Percentiles rank a stretch among this genome's conserved stretches.
phyloP scores from a whole-genome alignment of 1,284 basidiomycete genomes.

The Sanghuangporus weigelae region DNA sequence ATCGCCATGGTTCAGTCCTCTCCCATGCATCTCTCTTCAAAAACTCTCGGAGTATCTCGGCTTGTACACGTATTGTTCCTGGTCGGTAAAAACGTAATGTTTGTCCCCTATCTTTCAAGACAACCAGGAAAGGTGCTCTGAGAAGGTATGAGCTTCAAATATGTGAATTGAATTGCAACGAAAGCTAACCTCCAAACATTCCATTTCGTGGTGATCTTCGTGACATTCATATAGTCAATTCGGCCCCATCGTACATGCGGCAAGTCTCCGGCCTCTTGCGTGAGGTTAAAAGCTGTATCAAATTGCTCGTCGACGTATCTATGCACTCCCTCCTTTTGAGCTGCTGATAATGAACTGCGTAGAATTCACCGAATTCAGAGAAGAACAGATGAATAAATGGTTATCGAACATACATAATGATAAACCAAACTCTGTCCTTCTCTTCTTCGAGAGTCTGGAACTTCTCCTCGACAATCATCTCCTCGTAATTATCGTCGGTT shows the following conservation, averaged over 20 bases:
- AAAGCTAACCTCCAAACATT: constrained; percentile 60
- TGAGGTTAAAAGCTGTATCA: constrained; percentile 63
- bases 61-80: constrained; percentile 50
- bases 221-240: constrained; percentile 78
- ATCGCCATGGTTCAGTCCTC: constrained; percentile 53
- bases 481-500: constrained; percentile 68
- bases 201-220: constrained; percentile 76
- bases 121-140: constrained; percentile 66
- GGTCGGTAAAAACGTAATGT: constrained; percentile 70
- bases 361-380: constrained; percentile 5
- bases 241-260: constrained; percentile 70
- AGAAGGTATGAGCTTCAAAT: neutral
- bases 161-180: neutral
- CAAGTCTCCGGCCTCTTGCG: constrained; percentile 54
- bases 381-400: neutral
- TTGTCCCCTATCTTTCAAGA: constrained; percentile 61
- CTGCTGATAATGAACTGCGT: constrained; percentile 56
- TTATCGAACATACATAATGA: constrained; percentile 53
- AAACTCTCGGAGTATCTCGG: constrained; percentile 56
- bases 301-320: constrained; percentile 64
- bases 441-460: constrained; percentile 55
- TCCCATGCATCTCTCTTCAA: constrained; percentile 56
- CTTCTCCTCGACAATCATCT: constrained; percentile 61
- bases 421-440: constrained; percentile 60
- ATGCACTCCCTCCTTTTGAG: constrained; percentile 56